Evolutionary conservation across 441 rosid genomes (phyloP).

Genomic region (Populus hybrid): DNA sequence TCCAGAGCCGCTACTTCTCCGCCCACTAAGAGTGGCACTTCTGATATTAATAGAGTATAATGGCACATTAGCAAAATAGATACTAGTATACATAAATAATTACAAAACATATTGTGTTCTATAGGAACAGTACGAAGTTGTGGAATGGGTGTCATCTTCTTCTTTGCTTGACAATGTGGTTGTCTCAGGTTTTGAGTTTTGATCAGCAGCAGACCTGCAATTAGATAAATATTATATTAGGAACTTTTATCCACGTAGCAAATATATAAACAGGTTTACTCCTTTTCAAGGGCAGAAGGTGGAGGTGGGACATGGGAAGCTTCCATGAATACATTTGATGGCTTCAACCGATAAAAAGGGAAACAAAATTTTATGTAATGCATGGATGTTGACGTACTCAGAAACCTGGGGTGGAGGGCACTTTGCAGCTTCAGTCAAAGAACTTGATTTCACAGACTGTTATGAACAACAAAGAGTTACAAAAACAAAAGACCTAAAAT

Average conservation of each 20-base stretch:
- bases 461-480: conserved; percentile 13
- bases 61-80: conserved; percentile 1
- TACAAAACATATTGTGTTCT: conserved; percentile 6
- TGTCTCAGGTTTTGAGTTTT: conserved; percentile 34
- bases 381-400: conserved; percentile 49
- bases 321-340: not conserved
- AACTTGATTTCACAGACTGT: conserved; percentile 51
- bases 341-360: not conserved
- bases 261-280: not conserved
- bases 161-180: conserved; percentile 45
- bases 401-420: conserved; percentile 34
- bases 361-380: not conserved
- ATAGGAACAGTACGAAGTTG: conserved; percentile 55
- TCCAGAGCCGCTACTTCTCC: conserved; percentile 61
- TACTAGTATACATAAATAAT: conserved; percentile 1
- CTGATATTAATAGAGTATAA: conserved; percentile 26
- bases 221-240: not conserved
- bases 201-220: conserved; percentile 49
- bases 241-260: not conserved
- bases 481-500: not conserved
- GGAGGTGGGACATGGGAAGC: not conserved
- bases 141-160: conserved; percentile 55
- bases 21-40: conserved; percentile 53
- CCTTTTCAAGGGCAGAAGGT: not conserved
- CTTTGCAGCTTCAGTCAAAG: conserved; percentile 35